Conservation (phyloP, 2,329 filamentous ascomycete species). For the Hypoxylon sp. region DNA sequence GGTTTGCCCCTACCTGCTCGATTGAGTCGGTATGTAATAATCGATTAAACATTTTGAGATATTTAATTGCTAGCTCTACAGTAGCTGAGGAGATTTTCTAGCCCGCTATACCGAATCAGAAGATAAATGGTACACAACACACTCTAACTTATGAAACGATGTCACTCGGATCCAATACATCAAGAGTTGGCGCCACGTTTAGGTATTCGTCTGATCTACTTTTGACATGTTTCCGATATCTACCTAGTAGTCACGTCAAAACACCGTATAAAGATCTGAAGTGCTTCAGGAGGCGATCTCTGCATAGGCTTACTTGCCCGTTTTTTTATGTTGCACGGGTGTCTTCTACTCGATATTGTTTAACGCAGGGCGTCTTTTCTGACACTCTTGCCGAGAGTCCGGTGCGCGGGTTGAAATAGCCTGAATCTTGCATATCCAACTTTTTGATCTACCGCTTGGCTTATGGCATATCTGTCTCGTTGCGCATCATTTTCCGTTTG, state of each 20-base stretch:
- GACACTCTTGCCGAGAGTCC: constrained; percentile 34
- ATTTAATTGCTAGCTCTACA: constrained; percentile 12
- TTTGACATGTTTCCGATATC: constrained; percentile 36
- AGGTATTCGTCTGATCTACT: constrained; percentile 34
- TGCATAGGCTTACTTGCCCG: constrained; percentile 20
- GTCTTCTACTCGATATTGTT: constrained; percentile 16
- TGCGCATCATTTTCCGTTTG: constrained; percentile 29
- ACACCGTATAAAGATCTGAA: constrained; percentile 27
- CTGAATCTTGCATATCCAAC: constrained; percentile 38
- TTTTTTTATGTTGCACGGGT: background rate
- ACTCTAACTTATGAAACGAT: constrained; percentile 37
- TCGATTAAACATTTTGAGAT: constrained; percentile 26
- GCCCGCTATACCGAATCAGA: constrained; percentile 26
- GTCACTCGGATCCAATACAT: constrained; percentile 6
- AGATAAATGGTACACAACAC: constrained; percentile 22
- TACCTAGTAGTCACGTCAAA: constrained; percentile 19
- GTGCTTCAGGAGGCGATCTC: constrained; percentile 28
- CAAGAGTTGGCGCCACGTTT: constrained; percentile 17
- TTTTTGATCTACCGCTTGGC: constrained; percentile 11
- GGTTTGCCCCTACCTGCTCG: constrained; percentile 31
- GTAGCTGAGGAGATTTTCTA: background rate
- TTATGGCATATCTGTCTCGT: constrained; percentile 19
- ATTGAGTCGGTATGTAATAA: constrained; percentile 18
- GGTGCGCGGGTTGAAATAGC: constrained; percentile 32
- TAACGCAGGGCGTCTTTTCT: constrained; percentile 29